Conservation (phyloP, 2,329 filamentous ascomycete genomes). For the Diaporthe australafricana region DNA sequence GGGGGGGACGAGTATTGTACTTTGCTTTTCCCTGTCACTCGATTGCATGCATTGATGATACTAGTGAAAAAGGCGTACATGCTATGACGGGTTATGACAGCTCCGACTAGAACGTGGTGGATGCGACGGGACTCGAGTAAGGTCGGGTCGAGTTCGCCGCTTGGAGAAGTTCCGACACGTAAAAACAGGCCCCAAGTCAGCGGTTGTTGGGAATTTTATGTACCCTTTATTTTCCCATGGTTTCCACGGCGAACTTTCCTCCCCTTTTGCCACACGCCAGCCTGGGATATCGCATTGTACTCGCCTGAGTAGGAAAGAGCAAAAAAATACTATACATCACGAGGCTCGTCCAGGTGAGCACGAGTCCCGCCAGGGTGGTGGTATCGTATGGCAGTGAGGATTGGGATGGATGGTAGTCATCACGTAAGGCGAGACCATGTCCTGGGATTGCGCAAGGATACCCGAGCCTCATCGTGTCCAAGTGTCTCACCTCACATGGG, state of each 20-base stretch:
- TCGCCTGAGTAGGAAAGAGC: background rate
- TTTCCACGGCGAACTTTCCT: slow-evolving; percentile 9
- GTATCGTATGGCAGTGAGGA: background rate
- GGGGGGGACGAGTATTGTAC: background rate
- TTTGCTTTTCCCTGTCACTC: slow-evolving; percentile 13
- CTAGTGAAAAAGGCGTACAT: background rate
- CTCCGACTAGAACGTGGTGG: background rate
- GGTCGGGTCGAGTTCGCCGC: slow-evolving; percentile 18
- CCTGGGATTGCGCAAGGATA: slow-evolving; percentile 23
- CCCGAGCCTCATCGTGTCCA: slow-evolving; percentile 23
- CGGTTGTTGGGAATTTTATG: background rate
- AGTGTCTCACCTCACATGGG: slow-evolving; percentile 8
- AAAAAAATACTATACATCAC: slow-evolving; percentile 3
- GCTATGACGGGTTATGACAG: slow-evolving; percentile 25
- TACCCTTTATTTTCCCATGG: background rate
- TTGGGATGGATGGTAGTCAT: slow-evolving; percentile 19
- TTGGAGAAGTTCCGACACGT: slow-evolving; percentile 20
- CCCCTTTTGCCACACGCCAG: background rate
- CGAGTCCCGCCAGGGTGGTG: slow-evolving; percentile 14
- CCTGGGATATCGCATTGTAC: slow-evolving; percentile 1
- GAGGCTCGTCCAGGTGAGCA: slow-evolving; percentile 16
- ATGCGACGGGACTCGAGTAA: slow-evolving; percentile 21
- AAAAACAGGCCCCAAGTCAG: background rate
- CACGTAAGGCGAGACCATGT: slow-evolving; percentile 28
- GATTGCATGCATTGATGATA: slow-evolving; percentile 25